Conservation (phyloP, 192 early-diverging fungal species). For the Umbelopsis ramanniana region DNA sequence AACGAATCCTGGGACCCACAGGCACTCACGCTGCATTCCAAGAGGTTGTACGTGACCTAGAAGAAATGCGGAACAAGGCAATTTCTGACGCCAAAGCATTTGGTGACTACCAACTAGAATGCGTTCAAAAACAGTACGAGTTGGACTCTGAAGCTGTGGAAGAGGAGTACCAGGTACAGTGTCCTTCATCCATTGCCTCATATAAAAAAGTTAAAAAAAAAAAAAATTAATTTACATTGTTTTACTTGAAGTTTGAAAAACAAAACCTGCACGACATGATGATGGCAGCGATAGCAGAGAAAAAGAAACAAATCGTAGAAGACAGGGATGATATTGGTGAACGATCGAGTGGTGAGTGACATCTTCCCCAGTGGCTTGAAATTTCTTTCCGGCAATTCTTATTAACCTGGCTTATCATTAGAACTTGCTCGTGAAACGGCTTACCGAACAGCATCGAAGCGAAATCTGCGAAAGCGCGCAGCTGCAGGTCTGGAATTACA, state of each 20-base stretch:
- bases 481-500: constrained; percentile 3
- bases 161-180: constrained; percentile 37
- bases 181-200: too few species aligned
- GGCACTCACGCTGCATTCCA: constrained; percentile 34
- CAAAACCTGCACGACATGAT: constrained; percentile 30
- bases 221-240: background rate
- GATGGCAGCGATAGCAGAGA: constrained; percentile 30
- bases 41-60: constrained; percentile 27
- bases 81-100: constrained; percentile 31
- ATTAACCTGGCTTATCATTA: background rate
- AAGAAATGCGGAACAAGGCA: constrained; percentile 26
- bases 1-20: constrained; percentile 5
- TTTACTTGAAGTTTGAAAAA: constrained; percentile 25
- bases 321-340: constrained; percentile 29
- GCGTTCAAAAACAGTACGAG: constrained; percentile 26
- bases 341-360: background rate
- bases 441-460: constrained; percentile 18
- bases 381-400: background rate
- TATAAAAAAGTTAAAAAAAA: too few species aligned
- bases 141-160: constrained; percentile 23
- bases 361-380: too few species aligned
- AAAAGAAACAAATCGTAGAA: constrained; percentile 37
- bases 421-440: constrained; percentile 21
- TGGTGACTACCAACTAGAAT: constrained; percentile 32
- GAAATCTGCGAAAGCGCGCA: constrained; percentile 5